Evolutionary conservation across 805 yeast genomes (phyloP).

Genomic region (Myxozyma monticola): DNA sequence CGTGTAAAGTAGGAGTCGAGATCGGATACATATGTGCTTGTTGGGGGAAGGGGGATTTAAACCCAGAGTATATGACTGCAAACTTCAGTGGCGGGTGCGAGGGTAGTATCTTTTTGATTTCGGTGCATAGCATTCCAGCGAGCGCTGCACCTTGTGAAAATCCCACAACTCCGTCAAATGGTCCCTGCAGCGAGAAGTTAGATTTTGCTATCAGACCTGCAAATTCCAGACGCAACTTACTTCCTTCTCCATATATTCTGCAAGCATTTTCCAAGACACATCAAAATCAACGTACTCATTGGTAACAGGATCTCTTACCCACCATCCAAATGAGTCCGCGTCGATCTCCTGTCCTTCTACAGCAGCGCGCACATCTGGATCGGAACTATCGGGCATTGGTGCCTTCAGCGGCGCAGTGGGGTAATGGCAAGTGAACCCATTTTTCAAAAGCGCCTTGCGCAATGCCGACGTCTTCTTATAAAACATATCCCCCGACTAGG

Average conservation of each 20-base stretch:
- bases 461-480: constrained; percentile 88
- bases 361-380: constrained; percentile 47
- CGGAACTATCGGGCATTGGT: constrained; percentile 71
- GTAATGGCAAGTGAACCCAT: constrained; percentile 67
- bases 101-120: constrained; percentile 56
- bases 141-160: constrained; percentile 95
- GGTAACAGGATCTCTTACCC: constrained; percentile 41
- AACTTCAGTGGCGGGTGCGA: constrained; percentile 60
- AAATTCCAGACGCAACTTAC: constrained; percentile 33
- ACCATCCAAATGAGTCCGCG: constrained; percentile 38
- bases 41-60: constrained; percentile 35
- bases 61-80: constrained; percentile 74
- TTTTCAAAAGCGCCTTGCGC: constrained; percentile 64
- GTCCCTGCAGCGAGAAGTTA: constrained; percentile 53
- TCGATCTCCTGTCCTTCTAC: constrained; percentile 49
- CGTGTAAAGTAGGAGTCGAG: constrained; percentile 59
- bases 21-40: constrained; percentile 38
- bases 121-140: constrained; percentile 66
- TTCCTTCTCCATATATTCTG: constrained; percentile 56
- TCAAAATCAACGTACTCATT: constrained; percentile 40
- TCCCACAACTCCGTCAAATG: constrained; percentile 85
- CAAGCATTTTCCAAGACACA: constrained; percentile 52
- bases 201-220: neutral
- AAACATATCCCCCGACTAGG: constrained; percentile 70
- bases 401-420: constrained; percentile 78